Evolutionary conservation across 768 basidiomycete species (phyloP).

Genomic region (Phylloporus arenicola): DNA sequence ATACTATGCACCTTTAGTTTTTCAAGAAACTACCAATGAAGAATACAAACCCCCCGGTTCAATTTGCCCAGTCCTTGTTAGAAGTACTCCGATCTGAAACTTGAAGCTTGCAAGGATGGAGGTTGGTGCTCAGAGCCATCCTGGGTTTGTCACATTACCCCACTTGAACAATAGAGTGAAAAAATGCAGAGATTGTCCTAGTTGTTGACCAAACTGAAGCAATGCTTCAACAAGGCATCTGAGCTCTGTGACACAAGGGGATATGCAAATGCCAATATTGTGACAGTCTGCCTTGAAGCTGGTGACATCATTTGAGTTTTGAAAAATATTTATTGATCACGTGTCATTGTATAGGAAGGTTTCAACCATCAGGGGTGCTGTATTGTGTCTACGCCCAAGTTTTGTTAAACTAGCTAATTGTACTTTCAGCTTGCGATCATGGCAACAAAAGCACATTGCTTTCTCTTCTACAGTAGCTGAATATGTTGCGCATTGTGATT

Average conservation of each 20-base stretch:
- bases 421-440: too few relatives aligned
- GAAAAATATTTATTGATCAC: too few relatives aligned
- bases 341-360: neutral
- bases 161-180: neutral
- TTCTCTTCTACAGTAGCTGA: too few relatives aligned
- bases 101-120: slow-evolving; percentile 3
- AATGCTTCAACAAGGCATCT: neutral
- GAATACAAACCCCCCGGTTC: too few relatives aligned
- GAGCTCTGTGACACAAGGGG: neutral
- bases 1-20: too few relatives aligned
- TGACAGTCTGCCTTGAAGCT: neutral
- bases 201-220: accelerated
- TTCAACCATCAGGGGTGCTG: neutral
- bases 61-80: neutral
- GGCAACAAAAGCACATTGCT: too few relatives aligned
- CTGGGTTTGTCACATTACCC: neutral
- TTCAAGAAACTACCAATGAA: too few relatives aligned
- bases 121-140: neutral
- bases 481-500: too few relatives aligned
- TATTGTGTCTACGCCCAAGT: neutral
- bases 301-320: neutral
- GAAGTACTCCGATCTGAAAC: neutral
- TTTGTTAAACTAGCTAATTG: too few relatives aligned
- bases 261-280: neutral
- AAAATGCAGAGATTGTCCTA: neutral